Percentiles rank a stretch among this genome's conserved stretches.
phyloP scores from a whole-genome alignment of 768 basidiomycete genomes.

The Grammothele lineata region DNA sequence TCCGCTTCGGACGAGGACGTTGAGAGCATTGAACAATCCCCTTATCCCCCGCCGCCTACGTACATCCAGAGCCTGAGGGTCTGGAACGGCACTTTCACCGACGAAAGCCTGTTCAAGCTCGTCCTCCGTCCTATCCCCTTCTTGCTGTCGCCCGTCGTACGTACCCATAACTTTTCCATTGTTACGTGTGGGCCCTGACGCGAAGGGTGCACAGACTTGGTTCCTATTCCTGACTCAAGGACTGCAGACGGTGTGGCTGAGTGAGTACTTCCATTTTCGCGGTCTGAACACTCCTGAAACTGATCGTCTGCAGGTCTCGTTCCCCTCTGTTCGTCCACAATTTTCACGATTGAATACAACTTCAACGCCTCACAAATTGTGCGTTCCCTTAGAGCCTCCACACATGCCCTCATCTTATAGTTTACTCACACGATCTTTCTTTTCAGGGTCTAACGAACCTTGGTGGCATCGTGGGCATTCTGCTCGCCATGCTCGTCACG shows the following conservation, averaged over 20 bases:
- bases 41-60: constrained; percentile 15
- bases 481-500: constrained; percentile 33
- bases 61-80: constrained; percentile 34
- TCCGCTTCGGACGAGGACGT: background rate
- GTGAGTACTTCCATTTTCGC: constrained; percentile 19
- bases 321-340: constrained; percentile 41
- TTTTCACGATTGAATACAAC: constrained; percentile 40
- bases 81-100: constrained; percentile 35
- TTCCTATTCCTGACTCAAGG: constrained; percentile 37
- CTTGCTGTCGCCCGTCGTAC: constrained; percentile 37
- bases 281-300: constrained; percentile 25
- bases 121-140: constrained; percentile 41
- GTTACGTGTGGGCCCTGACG: background rate
- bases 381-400: background rate
- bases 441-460: constrained; percentile 36
- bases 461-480: constrained; percentile 39
- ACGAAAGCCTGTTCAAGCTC: constrained; percentile 32
- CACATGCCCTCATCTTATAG: background rate
- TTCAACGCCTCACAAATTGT: constrained; percentile 38
- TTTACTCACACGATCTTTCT: too few relatives aligned
- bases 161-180: constrained; percentile 4
- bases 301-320: constrained; percentile 30
- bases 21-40: constrained; percentile 6
- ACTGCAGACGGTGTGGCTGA: constrained; percentile 43
- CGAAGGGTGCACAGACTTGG: constrained; percentile 25